Percentiles rank a stretch among this genome's conserved stretches.
Conservation (phyloP, 1,284 basidiomycete genomes). For the Cryptococcus sp. region DNA sequence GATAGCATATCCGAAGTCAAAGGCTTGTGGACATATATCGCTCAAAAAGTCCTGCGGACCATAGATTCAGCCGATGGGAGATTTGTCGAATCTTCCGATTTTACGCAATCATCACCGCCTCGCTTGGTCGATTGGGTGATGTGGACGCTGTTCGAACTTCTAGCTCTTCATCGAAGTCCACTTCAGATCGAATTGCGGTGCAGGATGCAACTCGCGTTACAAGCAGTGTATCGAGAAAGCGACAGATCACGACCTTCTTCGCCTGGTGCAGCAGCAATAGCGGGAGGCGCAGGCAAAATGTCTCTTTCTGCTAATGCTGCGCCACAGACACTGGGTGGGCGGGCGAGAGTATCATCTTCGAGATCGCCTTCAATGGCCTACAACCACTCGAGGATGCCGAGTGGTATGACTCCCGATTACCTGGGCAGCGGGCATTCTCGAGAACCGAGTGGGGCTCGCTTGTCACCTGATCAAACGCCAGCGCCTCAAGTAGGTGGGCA, state of each 20-base stretch:
- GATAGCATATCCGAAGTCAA: slow-evolving; percentile 31
- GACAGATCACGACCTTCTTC: slow-evolving; percentile 14
- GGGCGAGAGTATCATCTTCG: slow-evolving; percentile 19
- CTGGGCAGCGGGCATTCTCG: slow-evolving; percentile 1
- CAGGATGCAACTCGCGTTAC: slow-evolving; percentile 56
- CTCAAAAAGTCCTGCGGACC: slow-evolving; percentile 17
- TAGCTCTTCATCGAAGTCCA: slow-evolving; percentile 65
- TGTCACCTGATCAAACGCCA: slow-evolving; percentile 9
- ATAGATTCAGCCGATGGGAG: slow-evolving; percentile 28
- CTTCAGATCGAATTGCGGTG: slow-evolving; percentile 66
- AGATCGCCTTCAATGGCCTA: slow-evolving; percentile 21
- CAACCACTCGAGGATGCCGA: slow-evolving; percentile 9
- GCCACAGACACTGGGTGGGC: slow-evolving; percentile 14
- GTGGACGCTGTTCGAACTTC: slow-evolving; percentile 71
- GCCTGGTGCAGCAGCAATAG: slow-evolving; percentile 2
- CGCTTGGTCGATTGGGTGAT: slow-evolving; percentile 65
- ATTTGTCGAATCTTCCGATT: slow-evolving; percentile 17
- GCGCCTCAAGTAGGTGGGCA: slow-evolving; percentile 6
- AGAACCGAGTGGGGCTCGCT: slow-evolving; percentile 1
- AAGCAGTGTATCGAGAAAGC: slow-evolving; percentile 13
- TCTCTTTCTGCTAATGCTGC: slow-evolving; percentile 3
- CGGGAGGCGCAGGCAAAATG: slow-evolving; percentile 1
- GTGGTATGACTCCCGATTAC: slow-evolving; percentile 4
- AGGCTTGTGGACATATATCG: slow-evolving; percentile 43
- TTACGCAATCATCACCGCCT: slow-evolving; percentile 3